Conservation (phyloP, 768 basidiomycete genomes). For the Boletellus sp. region DNA sequence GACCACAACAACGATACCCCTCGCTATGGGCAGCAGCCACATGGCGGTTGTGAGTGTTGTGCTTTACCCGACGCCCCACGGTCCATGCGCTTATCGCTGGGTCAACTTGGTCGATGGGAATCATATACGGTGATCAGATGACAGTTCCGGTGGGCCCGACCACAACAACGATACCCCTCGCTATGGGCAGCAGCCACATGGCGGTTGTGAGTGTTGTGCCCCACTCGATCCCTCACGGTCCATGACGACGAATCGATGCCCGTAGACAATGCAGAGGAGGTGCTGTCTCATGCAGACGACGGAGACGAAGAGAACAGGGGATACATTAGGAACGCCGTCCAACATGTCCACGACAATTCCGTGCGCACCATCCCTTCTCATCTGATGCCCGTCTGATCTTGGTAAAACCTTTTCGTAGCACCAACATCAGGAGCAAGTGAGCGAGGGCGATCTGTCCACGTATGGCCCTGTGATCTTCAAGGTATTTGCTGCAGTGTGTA, state of each 20-base stretch:
- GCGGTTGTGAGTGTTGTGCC: constrained; percentile 21
- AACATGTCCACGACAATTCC: constrained; percentile 21
- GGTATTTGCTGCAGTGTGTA: constrained; percentile 1
- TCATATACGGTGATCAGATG: constrained; percentile 30
- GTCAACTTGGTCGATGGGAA: constrained; percentile 11
- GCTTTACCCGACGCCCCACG: constrained; percentile 6
- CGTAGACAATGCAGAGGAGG: constrained; percentile 63
- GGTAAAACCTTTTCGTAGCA: constrained; percentile 5
- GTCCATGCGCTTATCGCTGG: no score
- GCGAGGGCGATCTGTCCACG: constrained; percentile 5
- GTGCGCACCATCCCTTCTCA: constrained; percentile 3
- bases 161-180: constrained; percentile 53
- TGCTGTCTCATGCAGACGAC: constrained; percentile 45
- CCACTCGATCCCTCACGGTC: constrained; percentile 3
- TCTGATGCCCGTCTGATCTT: not conserved
- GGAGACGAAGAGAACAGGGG: constrained; percentile 7
- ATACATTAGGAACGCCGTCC: constrained; percentile 15
- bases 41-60: constrained; percentile 23
- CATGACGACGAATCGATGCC: constrained; percentile 1
- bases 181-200: constrained; percentile 32
- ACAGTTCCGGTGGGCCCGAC: constrained; percentile 57
- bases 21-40: constrained; percentile 36
- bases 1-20: constrained; percentile 57
- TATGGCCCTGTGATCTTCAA: constrained; percentile 22
- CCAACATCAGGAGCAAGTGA: constrained; percentile 15